Conservation (phyloP, 1,284 basidiomycete genomes). For the Ceratobasidium papillatum region DNA sequence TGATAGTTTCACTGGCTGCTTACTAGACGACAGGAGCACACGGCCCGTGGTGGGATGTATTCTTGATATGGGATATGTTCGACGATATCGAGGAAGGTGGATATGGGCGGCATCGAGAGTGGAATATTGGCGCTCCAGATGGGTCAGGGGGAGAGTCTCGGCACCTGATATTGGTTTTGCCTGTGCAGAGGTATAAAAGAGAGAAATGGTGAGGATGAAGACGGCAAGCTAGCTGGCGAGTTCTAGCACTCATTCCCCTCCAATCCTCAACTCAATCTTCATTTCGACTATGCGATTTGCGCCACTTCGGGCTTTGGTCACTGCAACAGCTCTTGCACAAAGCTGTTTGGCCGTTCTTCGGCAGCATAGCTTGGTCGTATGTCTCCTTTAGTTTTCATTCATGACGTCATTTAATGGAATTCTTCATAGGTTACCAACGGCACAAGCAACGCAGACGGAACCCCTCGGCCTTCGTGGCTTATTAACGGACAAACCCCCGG, state of each 20-base stretch:
- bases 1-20: not conserved
- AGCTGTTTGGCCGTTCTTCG: constrained; percentile 1
- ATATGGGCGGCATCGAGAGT: not conserved
- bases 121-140: constrained; percentile 3
- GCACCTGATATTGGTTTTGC: not conserved
- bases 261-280: not conserved
- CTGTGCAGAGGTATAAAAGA: constrained; percentile 3
- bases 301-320: not conserved
- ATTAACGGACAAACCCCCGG: constrained; percentile 42
- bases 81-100: not conserved
- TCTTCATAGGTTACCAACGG: constrained; percentile 19
- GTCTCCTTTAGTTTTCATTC: not conserved
- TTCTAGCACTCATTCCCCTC: not conserved
- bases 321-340: not conserved
- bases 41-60: not conserved
- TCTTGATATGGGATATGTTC: not conserved
- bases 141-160: not conserved
- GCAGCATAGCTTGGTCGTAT: constrained; percentile 7
- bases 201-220: not conserved
- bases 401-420: not conserved
- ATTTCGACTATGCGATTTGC: not conserved
- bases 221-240: constrained; percentile 3
- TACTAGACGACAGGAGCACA: not conserved
- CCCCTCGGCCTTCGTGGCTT: constrained; percentile 25
- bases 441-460: constrained; percentile 24